Conservation (phyloP, 306 rosid species). For the Glycine tomentella region DNA sequence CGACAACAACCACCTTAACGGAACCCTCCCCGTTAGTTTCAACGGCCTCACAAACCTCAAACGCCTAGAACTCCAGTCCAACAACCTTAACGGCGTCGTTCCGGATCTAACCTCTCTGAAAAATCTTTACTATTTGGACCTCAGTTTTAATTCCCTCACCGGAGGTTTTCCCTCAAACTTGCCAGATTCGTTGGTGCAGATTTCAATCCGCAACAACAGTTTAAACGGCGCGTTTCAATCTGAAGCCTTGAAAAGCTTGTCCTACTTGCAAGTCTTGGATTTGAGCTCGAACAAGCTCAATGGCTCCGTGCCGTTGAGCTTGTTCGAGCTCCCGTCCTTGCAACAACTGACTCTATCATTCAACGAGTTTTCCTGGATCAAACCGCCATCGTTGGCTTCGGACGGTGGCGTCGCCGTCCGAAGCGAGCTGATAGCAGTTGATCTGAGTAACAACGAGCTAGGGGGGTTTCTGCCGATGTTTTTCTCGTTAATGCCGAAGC, state of each 20-base stretch:
- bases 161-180: slow-evolving; percentile 55
- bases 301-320: slow-evolving; percentile 57
- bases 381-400: slow-evolving; percentile 1
- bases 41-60: slow-evolving; percentile 50
- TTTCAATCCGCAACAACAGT: slow-evolving; percentile 73
- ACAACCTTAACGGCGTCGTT: slow-evolving; percentile 62
- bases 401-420: background rate
- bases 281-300: slow-evolving; percentile 65
- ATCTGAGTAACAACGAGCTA: slow-evolving; percentile 72
- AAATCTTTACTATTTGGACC: slow-evolving; percentile 63
- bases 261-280: slow-evolving; percentile 67
- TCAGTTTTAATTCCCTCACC: slow-evolving; percentile 59
- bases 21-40: slow-evolving; percentile 59
- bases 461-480: slow-evolving; percentile 68
- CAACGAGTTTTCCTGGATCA: slow-evolving; percentile 64
- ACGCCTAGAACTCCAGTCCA: slow-evolving; percentile 71
- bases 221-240: slow-evolving; percentile 53
- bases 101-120: slow-evolving; percentile 56
- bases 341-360: slow-evolving; percentile 76
- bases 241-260: slow-evolving; percentile 30
- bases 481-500: slow-evolving; percentile 69
- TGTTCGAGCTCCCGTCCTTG: slow-evolving; percentile 70
- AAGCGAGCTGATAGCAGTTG: slow-evolving; percentile 71
- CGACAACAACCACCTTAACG: slow-evolving; percentile 68
- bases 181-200: slow-evolving; percentile 65